A percentile compares a stretch with the other conserved stretches of the same genome.
Evolutionary conservation across 768 basidiomycete species (phyloP).

Genomic region (Thelephora aurantiotincta): DNA sequence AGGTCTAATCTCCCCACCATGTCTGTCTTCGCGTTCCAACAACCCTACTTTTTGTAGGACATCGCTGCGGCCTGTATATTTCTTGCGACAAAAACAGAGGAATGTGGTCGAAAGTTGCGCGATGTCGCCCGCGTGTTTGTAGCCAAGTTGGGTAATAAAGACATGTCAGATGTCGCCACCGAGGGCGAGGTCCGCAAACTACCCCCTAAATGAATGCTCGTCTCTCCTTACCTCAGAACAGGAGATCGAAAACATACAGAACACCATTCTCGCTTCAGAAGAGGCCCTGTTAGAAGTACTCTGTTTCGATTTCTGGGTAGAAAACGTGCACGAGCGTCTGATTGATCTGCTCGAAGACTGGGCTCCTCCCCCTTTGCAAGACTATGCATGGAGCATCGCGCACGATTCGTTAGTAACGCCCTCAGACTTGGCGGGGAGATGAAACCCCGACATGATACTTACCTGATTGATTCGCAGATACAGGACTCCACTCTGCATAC

Average conservation of each 20-base stretch:
- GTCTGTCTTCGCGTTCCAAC: background rate
- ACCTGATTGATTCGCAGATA: slow-evolving; percentile 30
- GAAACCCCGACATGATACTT: background rate
- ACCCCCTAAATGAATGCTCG: background rate
- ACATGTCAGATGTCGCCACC: slow-evolving; percentile 39
- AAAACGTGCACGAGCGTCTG: slow-evolving; percentile 63
- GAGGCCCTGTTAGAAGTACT: slow-evolving; percentile 70
- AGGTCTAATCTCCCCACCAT: slow-evolving; percentile 28
- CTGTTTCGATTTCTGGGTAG: slow-evolving; percentile 75
- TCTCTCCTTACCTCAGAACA: slow-evolving; percentile 15
- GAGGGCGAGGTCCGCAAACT: slow-evolving; percentile 45
- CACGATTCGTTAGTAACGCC: slow-evolving; percentile 61
- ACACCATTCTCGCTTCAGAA: slow-evolving; percentile 57
- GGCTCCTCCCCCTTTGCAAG: slow-evolving; percentile 37
- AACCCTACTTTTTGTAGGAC: slow-evolving; percentile 36
- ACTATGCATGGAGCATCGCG: slow-evolving; percentile 75
- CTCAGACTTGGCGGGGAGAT: background rate
- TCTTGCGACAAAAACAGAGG: slow-evolving; percentile 84
- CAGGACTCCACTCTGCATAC: slow-evolving; percentile 64
- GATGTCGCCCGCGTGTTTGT: slow-evolving; percentile 69
- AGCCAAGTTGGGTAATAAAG: slow-evolving; percentile 46
- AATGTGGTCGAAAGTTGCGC: slow-evolving; percentile 75
- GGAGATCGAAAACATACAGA: slow-evolving; percentile 67
- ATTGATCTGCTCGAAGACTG: slow-evolving; percentile 56
- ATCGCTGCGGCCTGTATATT: slow-evolving; percentile 81